Evolutionary conservation across 768 basidiomycete genomes (phyloP).

Genomic region (Trametes coccinea): DNA sequence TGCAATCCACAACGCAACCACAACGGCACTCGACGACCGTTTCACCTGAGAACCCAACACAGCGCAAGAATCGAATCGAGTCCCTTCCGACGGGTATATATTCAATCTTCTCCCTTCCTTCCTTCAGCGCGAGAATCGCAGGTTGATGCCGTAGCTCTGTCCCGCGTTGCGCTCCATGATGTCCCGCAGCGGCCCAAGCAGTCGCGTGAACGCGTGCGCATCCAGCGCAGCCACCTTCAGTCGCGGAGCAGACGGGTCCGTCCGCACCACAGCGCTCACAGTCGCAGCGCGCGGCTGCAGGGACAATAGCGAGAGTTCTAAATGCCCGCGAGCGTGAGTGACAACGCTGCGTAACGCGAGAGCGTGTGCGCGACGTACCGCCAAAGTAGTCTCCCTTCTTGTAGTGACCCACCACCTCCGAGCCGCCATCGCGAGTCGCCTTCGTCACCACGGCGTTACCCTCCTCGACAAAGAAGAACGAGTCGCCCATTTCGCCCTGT

Average conservation of each 20-base stretch:
- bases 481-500: constrained; percentile 95
- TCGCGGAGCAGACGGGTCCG: constrained; percentile 52
- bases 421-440: constrained; percentile 57
- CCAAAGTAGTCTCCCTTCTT: constrained; percentile 98
- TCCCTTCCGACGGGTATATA: constrained; percentile 7
- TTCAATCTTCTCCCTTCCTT: constrained; percentile 3
- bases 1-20: background rate
- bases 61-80: background rate
- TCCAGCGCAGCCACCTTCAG: constrained; percentile 94
- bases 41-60: background rate
- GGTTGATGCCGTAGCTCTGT: constrained; percentile 53
- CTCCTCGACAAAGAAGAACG: constrained; percentile 97
- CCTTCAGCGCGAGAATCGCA: constrained; percentile 19
- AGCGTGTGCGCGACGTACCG: constrained; percentile 51
- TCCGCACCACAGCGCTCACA: constrained; percentile 73
- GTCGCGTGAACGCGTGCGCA: constrained; percentile 88
- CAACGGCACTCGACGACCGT: background rate
- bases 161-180: constrained; percentile 92
- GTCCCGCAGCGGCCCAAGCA: constrained; percentile 90
- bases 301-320: constrained; percentile 90
- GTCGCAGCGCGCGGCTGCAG: constrained; percentile 94
- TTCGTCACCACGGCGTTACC: constrained; percentile 90
- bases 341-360: background rate
- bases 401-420: constrained; percentile 66
- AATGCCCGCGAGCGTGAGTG: constrained; percentile 10